Evolutionary conservation across 1,139 yeast genomes (phyloP), one percentile per base, ranked within the genome.

Genomic region (Blastobotrys malaysiensis): DNA sequence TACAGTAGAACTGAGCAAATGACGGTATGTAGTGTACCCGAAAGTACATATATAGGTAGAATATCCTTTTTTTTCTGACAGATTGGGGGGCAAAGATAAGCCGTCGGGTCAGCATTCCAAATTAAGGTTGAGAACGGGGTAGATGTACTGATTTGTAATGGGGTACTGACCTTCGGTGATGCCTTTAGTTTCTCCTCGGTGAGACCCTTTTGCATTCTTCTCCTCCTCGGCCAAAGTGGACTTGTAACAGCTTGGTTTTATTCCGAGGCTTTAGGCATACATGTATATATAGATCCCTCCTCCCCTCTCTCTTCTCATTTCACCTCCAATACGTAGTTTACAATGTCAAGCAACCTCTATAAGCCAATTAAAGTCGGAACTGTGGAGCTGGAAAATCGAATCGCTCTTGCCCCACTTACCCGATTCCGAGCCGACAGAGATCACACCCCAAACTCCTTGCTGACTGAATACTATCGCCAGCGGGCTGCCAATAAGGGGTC

Each of bases 331-430:
- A 27, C n/a, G n/a, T 31, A 24, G 14, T 52, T 49, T 55, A 68
- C 69, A 49, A 71, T 79, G 50, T 9, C 45, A 9, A 14, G 20
- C 36, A 71, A 76, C 53, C 60, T 69, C 11, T 54, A 51, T 24
- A 51, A 54, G 26, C 70, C 72, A 21, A 55, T 69, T 58, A 57
- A 59, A 52, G 69, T 69, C 14, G 72, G 71, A 26, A 48, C 52
- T 26, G 11, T 57, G 18, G 55, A 58, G 24, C 61, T 70, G 22
- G 47, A 62, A 26, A 72, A 80, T 63, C 71, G 83, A 57, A 62
- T 82, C 9, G 81, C 71, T 1, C 66, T 73, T 63, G 77, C 85
- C 7, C 87, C 88, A 18, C 72, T 80, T 55, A 81, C 87, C 11
- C 72, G 86, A 57, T 65, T 65, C 54, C 73, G 86, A 59, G 69